Evolutionary conservation across 768 basidiomycete genomes (phyloP).

Genomic region (Coprinopsis marcescibilis): DNA sequence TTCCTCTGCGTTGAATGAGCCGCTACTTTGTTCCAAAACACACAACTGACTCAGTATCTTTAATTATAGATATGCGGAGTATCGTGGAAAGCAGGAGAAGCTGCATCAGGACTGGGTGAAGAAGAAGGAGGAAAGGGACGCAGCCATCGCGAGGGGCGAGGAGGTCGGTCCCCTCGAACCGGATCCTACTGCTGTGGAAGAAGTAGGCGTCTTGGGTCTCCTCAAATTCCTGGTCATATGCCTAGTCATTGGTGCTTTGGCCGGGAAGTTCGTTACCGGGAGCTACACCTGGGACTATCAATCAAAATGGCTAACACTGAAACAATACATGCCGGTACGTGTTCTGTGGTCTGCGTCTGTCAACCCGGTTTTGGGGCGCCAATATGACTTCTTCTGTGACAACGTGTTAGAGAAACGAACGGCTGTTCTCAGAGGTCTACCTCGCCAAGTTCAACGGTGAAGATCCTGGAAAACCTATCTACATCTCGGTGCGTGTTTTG

Average conservation of each 20-base stretch:
- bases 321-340: slow-evolving; percentile 61
- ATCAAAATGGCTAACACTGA: slow-evolving; percentile 53
- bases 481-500: slow-evolving; percentile 61
- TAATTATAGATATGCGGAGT: slow-evolving; percentile 59
- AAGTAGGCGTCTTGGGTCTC: slow-evolving; percentile 59
- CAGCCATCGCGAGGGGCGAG: slow-evolving; percentile 70
- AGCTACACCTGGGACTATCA: slow-evolving; percentile 82
- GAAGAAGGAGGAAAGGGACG: slow-evolving; percentile 66
- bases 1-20: not conserved
- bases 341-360: not conserved
- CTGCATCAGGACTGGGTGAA: slow-evolving; percentile 60
- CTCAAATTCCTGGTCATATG: slow-evolving; percentile 64
- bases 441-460: slow-evolving; percentile 72
- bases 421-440: slow-evolving; percentile 67
- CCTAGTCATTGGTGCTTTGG: slow-evolving; percentile 47
- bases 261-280: slow-evolving; percentile 83
- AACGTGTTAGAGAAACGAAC: slow-evolving; percentile 43
- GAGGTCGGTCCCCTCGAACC: slow-evolving; percentile 64
- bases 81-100: slow-evolving; percentile 54
- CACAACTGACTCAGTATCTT: slow-evolving; percentile 12
- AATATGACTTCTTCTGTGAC: slow-evolving; percentile 1
- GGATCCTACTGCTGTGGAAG: slow-evolving; percentile 66
- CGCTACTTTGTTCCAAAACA: not conserved
- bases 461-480: slow-evolving; percentile 56
- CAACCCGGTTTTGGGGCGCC: slow-evolving; percentile 5